Base-by-base conservation (phyloP, 805 yeast genomes). In the Yarrowia sp. region DNA sequence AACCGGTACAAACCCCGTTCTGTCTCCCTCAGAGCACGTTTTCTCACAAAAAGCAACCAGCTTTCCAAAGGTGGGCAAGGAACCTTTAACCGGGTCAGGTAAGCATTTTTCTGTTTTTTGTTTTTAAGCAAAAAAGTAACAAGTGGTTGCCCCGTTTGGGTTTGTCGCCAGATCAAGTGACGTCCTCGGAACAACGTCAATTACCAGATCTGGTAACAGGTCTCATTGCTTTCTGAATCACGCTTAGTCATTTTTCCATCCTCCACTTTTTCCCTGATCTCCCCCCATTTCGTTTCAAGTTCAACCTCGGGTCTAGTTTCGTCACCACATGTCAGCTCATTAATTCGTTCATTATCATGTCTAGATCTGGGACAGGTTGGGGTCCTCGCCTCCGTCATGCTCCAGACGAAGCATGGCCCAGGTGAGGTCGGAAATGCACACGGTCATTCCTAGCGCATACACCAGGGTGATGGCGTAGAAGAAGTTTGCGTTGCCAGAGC, bases 401-500 rank as follows among this genome's bases (percentile, higher is more conserved):
- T 91, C 97, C 49, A 77, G 71, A 38, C 88, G 82, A 63, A 92
- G 74, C 68, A 85, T 83, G 1, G 90, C 90, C 97, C 98, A 92
- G 12, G 88, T 77, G 68, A 90, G 83, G 71, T 95, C 98, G 46
- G 87, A 81, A 17, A 92, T 71, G 2, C 90, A 79, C 32, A 89
- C 74, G 0, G 86, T 84, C 68, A 91, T 81, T 3, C 92, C 89
- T 9, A 85, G 78, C 0, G 89, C 86, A 75, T 91, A 88, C 2
- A 88, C 89, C 66, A 95, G 80, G 3, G 95, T 90, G 70, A 95
- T 89, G 40, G 98, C 97, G 78, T 93, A 95, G 78, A 92, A 95
- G 79, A 95, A 95, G 76, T 95, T 95, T 62, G 97, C 87, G 77
- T 95, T 95, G 28, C 99, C 99, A 33, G 95, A 90, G 14, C 97